phyloP scores from a whole-genome alignment of 2,329 filamentous ascomycete species.

The Mycosphaerelloides madeirae region DNA sequence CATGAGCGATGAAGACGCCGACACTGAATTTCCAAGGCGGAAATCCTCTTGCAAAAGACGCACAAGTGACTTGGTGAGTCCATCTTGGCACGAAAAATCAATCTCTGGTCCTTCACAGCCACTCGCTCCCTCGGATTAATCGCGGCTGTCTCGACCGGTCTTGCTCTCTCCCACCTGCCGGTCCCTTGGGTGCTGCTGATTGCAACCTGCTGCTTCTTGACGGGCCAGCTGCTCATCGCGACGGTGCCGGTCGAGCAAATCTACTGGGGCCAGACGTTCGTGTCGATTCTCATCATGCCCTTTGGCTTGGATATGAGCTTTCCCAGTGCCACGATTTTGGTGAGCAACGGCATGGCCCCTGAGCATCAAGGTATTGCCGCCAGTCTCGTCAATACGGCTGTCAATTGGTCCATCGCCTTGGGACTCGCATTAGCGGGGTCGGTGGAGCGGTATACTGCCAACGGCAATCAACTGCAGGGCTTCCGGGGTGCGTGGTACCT shows the following conservation, averaged over 20 bases:
- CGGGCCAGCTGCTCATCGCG: conserved; percentile 29
- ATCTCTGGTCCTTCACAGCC: no score
- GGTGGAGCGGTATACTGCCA: conserved; percentile 40
- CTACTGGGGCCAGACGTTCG: conserved; percentile 37
- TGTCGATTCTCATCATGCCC: conserved; percentile 33
- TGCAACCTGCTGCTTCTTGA: conserved; percentile 33
- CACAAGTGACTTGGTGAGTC: no score
- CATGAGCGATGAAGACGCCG: no score
- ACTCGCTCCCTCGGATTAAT: conserved; percentile 23
- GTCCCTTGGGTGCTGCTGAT: conserved; percentile 32
- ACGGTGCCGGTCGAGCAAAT: conserved; percentile 31
- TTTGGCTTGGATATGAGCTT: conserved; percentile 34
- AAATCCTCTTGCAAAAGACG: no score
- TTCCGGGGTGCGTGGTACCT: conserved; percentile 24
- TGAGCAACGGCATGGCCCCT: conserved; percentile 26
- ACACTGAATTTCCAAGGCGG: no score
- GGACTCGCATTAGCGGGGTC: conserved; percentile 60
- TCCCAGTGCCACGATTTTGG: conserved; percentile 26
- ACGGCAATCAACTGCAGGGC: conserved; percentile 16
- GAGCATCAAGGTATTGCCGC: conserved; percentile 29
- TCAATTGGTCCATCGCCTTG: conserved; percentile 62
- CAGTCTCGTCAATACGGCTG: conserved; percentile 26
- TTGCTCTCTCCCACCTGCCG: conserved; percentile 34
- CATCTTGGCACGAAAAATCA: no score
- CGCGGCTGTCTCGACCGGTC: conserved; percentile 33